Conservation (phyloP, 1,284 basidiomycete species). For the Meripilus lineatus region DNA sequence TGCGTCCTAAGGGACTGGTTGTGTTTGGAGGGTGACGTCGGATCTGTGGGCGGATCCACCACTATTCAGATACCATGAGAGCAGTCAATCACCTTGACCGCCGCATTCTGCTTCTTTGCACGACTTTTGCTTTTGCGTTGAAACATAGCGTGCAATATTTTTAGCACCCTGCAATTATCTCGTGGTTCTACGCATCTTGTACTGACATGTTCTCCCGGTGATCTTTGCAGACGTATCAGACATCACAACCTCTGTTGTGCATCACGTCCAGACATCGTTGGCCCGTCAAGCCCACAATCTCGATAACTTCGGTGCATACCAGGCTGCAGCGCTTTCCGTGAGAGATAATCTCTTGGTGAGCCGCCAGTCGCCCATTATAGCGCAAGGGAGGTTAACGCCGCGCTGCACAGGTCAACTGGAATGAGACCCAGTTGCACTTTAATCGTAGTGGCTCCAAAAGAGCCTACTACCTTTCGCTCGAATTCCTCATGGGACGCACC, state of each 20-base stretch:
- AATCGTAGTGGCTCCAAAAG: constrained; percentile 73
- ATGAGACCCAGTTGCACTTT: constrained; percentile 66
- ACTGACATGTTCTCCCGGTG: background rate
- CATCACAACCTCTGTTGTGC: constrained; percentile 80
- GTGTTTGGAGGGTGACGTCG: too few species aligned
- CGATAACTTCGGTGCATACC: constrained; percentile 77
- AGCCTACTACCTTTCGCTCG: constrained; percentile 87
- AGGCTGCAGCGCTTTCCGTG: constrained; percentile 76
- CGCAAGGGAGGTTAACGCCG: too few species aligned
- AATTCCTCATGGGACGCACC: constrained; percentile 87
- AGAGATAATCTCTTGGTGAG: constrained; percentile 80
- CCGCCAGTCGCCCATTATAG: constrained; percentile 6
- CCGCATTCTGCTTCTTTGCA: background rate
- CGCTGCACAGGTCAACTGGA: constrained; percentile 83
- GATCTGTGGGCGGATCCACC: too few species aligned
- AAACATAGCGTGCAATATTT: background rate
- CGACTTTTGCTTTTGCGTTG: background rate
- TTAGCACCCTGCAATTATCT: background rate
- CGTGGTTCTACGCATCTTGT: too few species aligned
- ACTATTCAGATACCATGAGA: too few species aligned
- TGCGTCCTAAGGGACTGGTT: too few species aligned
- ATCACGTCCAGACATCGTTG: constrained; percentile 83
- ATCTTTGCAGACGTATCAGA: constrained; percentile 46
- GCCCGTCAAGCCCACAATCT: constrained; percentile 87
- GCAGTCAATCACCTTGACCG: too few species aligned